Evolutionary conservation across 257 asterid genomes (phyloP).

Genomic region (Capsicum chinense): DNA sequence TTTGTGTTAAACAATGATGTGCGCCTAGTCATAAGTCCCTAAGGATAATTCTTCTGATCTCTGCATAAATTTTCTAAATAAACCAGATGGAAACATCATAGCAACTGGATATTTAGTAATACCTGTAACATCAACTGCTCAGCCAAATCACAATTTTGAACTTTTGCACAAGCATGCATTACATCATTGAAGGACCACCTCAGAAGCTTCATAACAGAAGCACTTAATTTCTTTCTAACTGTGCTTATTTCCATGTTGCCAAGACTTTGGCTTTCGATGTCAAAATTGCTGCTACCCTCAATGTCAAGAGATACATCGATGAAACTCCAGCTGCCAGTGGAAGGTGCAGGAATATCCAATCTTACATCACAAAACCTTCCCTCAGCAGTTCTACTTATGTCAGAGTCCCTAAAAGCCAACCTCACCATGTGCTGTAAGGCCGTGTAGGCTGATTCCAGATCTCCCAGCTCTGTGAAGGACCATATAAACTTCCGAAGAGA

Average conservation of each 20-base stretch:
- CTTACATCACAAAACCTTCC: constrained; percentile 50
- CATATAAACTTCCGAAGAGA: constrained; percentile 69
- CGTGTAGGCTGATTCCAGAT: constrained; percentile 70
- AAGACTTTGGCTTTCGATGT: constrained; percentile 29
- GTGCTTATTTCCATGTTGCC: constrained; percentile 39
- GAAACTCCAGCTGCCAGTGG: constrained; percentile 37
- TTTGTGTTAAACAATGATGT: too few species aligned
- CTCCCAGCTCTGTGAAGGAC: constrained; percentile 74
- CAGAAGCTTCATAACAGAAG: constrained; percentile 53
- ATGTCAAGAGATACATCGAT: constrained; percentile 33
- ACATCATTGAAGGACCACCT: constrained; percentile 72
- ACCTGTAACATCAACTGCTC: constrained; percentile 82
- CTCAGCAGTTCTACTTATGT: constrained; percentile 52
- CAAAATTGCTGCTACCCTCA: constrained; percentile 30
- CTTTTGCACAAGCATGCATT: constrained; percentile 68
- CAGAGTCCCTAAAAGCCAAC: constrained; percentile 45
- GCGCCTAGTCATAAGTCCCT: not conserved
- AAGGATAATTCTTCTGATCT: not conserved
- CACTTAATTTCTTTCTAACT: constrained; percentile 44
- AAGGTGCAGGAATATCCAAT: constrained; percentile 76
- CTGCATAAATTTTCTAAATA: not conserved
- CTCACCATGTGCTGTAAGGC: constrained; percentile 75
- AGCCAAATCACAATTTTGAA: constrained; percentile 56
- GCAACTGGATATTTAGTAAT: constrained; percentile 28
- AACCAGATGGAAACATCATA: constrained; percentile 3